A percentile compares a stretch with the other conserved stretches of the same genome.
These are phyloP conservation scores for Coriaria nepalensis DNA, from an alignment of 306 rosid genomes.

Conservation along the genomic window DNA sequence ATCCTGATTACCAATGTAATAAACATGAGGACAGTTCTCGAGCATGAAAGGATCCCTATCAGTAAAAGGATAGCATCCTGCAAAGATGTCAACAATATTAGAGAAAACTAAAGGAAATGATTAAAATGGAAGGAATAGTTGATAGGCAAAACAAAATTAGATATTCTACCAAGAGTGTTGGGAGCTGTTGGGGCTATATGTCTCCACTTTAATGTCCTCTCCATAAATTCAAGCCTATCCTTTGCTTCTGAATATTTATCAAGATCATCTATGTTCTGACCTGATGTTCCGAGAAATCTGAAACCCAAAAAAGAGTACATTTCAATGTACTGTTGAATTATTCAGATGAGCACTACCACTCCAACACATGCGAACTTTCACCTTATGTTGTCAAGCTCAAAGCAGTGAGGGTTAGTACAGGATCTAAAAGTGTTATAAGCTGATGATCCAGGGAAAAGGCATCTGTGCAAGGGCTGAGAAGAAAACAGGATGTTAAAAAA, in stretches of 20 bases:
- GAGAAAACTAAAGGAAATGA: conserved; percentile 1
- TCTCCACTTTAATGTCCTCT: conserved; percentile 90
- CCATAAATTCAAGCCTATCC: conserved; percentile 77
- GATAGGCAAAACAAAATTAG: conserved; percentile 15
- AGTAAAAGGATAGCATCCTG: conserved; percentile 89
- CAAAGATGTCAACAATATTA: conserved; percentile 14
- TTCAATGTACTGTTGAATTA: conserved; percentile 10
- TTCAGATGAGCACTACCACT: not conserved
- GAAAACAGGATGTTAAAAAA: conserved; percentile 22
- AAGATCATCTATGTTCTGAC: conserved; percentile 84
- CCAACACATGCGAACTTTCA: conserved; percentile 10
- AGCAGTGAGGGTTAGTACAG: conserved; percentile 83
- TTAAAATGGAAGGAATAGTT: not conserved
- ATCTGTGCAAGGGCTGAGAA: conserved; percentile 72
- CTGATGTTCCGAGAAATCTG: conserved; percentile 93
- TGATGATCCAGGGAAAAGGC: conserved; percentile 92
- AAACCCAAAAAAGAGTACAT: conserved; percentile 11
- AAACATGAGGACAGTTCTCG: conserved; percentile 86
- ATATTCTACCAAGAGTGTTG: conserved; percentile 71
- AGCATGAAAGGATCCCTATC: conserved; percentile 83
- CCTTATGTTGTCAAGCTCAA: conserved; percentile 80
- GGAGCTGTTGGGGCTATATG: conserved; percentile 99
- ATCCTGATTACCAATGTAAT: conserved; percentile 83
- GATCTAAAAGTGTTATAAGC: conserved; percentile 78
- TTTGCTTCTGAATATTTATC: conserved; percentile 72